Percentiles rank a stretch among this genome's conserved stretches.
Evolutionary conservation across 495 filamentous ascomycete species (phyloP).

Genomic region (Talaromyces proteolyticus): DNA sequence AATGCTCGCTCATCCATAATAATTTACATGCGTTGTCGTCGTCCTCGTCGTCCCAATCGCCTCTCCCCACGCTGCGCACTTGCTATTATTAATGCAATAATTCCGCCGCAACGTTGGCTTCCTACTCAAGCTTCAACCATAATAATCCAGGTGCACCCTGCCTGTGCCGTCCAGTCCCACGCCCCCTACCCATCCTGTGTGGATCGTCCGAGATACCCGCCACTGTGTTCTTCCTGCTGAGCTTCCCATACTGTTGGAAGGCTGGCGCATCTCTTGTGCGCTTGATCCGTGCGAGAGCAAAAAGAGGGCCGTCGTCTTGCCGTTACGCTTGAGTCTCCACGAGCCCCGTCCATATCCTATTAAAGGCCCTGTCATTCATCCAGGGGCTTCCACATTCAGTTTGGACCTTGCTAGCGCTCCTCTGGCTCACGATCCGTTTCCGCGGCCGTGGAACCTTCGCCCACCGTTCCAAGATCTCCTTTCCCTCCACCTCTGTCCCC

Average conservation of each 20-base stretch:
- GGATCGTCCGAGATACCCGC: not conserved
- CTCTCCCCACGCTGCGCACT: not conserved
- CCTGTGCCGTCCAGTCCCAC: not conserved
- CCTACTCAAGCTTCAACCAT: too few relatives aligned
- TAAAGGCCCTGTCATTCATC: slow-evolving; percentile 35
- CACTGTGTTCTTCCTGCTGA: too few relatives aligned
- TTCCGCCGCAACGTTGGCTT: too few relatives aligned
- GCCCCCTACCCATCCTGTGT: not conserved
- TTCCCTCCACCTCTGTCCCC: slow-evolving; percentile 16
- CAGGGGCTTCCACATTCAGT: slow-evolving; percentile 25
- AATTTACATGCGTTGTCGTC: not conserved
- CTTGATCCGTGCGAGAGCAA: slow-evolving; percentile 7
- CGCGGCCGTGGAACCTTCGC: slow-evolving; percentile 32
- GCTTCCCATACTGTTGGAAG: too few relatives aligned
- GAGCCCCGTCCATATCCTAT: slow-evolving; percentile 25
- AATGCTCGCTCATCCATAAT: too few relatives aligned
- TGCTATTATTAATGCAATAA: not conserved
- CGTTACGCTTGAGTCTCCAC: slow-evolving; percentile 35
- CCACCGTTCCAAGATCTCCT: slow-evolving; percentile 27
- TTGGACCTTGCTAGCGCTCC: not conserved
- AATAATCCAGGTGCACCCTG: not conserved
- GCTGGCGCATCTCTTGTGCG: too few relatives aligned
- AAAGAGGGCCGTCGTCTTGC: slow-evolving; percentile 20
- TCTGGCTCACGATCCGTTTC: slow-evolving; percentile 19
- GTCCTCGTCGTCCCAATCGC: not conserved